Conservation (phyloP, 2,329 filamentous ascomycete species). For the Myriosclerotinia duriaeana region DNA sequence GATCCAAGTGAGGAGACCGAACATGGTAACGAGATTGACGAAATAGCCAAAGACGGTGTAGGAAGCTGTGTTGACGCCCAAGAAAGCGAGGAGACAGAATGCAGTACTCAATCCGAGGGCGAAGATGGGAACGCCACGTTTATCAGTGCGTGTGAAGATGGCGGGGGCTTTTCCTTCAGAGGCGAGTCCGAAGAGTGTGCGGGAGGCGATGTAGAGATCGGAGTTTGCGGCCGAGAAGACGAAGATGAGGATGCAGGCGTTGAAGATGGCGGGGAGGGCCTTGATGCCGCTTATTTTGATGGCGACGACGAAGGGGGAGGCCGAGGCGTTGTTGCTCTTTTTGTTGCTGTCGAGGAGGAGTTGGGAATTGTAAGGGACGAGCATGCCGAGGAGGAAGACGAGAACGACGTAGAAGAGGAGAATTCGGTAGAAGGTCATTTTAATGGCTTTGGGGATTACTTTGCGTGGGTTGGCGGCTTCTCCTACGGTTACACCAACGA, state of each 20-base stretch:
- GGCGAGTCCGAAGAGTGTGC: constrained; percentile 68
- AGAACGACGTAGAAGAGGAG: constrained; percentile 62
- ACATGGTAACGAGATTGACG: constrained; percentile 58
- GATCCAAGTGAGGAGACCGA: constrained; percentile 40
- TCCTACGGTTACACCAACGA: constrained; percentile 60
- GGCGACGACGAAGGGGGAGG: constrained; percentile 54
- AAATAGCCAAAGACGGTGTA: constrained; percentile 70
- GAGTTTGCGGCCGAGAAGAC: constrained; percentile 63
- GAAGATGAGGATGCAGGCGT: constrained; percentile 66
- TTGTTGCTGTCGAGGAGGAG: constrained; percentile 53
- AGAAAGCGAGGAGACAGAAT: constrained; percentile 66
- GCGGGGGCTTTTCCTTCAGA: constrained; percentile 64
- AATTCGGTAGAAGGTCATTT: constrained; percentile 60
- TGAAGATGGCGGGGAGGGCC: constrained; percentile 66
- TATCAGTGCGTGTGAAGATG: constrained; percentile 57
- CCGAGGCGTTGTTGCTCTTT: constrained; percentile 43
- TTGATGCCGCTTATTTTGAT: constrained; percentile 65
- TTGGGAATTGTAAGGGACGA: constrained; percentile 63
- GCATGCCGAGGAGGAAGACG: constrained; percentile 59
- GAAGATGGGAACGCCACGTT: constrained; percentile 52
- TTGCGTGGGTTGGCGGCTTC: constrained; percentile 63
- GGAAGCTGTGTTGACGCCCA: constrained; percentile 59
- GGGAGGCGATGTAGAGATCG: constrained; percentile 63
- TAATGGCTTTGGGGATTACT: constrained; percentile 64
- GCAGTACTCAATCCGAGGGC: constrained; percentile 48